These are phyloP conservation scores for Penicillium sp. DNA, from an alignment of 2,329 filamentous ascomycete genomes.

Conservation along the genomic window DNA sequence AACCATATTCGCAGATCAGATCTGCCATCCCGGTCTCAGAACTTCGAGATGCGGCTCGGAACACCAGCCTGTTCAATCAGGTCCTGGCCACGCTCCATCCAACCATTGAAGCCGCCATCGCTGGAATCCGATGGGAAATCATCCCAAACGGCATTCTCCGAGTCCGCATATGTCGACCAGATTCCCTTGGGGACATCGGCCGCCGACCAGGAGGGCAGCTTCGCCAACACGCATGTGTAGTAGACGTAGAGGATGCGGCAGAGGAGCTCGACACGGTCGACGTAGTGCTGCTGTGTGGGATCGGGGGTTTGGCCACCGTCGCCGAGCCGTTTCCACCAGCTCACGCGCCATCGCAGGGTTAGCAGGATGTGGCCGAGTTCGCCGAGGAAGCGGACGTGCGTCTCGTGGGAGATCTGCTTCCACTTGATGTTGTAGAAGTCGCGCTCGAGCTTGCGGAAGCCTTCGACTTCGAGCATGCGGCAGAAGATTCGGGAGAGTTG, in stretches of 20 bases:
- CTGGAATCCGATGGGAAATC: conserved; percentile 44
- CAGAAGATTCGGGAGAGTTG: conserved; percentile 49
- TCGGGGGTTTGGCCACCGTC: conserved; percentile 39
- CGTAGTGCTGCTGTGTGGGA: conserved; percentile 41
- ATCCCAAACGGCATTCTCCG: conserved; percentile 43
- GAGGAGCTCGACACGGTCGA: conserved; percentile 42
- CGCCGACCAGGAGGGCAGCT: conserved; percentile 42
- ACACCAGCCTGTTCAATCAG: conserved; percentile 45
- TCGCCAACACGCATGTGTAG: conserved; percentile 46
- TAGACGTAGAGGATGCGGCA: conserved; percentile 50
- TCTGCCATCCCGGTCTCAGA: conserved; percentile 13
- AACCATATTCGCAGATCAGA: neutral
- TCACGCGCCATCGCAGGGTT: conserved; percentile 47
- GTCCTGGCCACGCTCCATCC: conserved; percentile 43
- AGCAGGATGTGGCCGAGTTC: conserved; percentile 45
- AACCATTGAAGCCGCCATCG: conserved; percentile 41
- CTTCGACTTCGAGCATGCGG: conserved; percentile 49
- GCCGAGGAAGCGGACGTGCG: conserved; percentile 41
- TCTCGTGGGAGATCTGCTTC: conserved; percentile 46
- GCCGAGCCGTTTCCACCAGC: conserved; percentile 48
- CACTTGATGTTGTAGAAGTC: conserved; percentile 49
- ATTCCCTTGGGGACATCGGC: conserved; percentile 41
- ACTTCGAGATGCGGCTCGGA: conserved; percentile 31
- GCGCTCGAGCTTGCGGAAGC: conserved; percentile 46
- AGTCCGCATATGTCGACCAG: conserved; percentile 45